Evolutionary conservation across 2,329 filamentous ascomycete species (phyloP), one percentile per base, ranked within the genome.

Genomic region (Alternaria viburni): DNA sequence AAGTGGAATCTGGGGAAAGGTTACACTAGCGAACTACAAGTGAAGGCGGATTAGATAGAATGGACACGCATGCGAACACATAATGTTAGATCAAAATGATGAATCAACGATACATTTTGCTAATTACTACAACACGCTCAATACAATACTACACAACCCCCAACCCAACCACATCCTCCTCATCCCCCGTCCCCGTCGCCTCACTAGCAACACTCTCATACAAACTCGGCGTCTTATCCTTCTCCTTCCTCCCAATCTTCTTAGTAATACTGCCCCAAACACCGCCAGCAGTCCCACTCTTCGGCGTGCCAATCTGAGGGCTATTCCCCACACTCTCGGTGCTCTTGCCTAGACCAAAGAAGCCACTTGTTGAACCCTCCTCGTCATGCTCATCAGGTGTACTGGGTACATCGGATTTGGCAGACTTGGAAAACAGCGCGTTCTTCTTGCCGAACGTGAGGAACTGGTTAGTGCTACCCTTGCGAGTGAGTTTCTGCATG

Each of bases 401-500:
- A 62, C 66, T 79, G 9, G 71, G 71, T 44, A 69, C 74, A 36
- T 77, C 76, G 56, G 36, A 41, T 62, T 74, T n/a, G 70, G 50
- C 57, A 74, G 77, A 43, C 52, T 69, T 77, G 1, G 72, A 75
- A 45, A 79, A 79, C 1, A 80, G 64, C 0, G 69, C 69, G 21
- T 66, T 70, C 65, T 77, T 78, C 64, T 81, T 83, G 54, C 81
- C 78, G 44, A 81, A 79, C 2, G 71, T 74, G 5, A 81, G 76
- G 70, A 85, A 84, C 56, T 84, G 84, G 57, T 78, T 80, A 0
- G 81, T 80, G 62, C 78, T 81, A 36, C 78, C 79, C 69, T 86
- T 86, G 57, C 83, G 81, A 5, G 80, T 80, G 43, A 86, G 77
- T 64, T 85, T 85, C 62, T 81, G 79, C 82, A 85, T 85, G 68